phyloP scores from a whole-genome alignment of 2,329 filamentous ascomycete genomes.

The Claviceps sp. region DNA sequence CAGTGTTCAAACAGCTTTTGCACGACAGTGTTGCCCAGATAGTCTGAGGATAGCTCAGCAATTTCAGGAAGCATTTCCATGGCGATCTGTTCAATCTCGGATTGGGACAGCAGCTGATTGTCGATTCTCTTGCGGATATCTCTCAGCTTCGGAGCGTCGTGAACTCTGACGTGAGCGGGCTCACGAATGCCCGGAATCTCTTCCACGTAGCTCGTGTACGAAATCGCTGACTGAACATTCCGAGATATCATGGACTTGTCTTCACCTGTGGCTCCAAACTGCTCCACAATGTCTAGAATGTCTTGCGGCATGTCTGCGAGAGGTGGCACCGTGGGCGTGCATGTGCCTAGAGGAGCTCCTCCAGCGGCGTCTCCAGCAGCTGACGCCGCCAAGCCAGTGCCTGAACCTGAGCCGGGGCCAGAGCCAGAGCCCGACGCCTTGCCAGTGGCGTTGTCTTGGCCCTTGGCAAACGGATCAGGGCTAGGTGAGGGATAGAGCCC shows the following conservation, averaged over 20 bases:
- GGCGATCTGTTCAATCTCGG: conserved; percentile 86
- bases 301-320: conserved; percentile 69
- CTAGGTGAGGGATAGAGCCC: conserved; percentile 83
- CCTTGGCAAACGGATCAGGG: conserved; percentile 65
- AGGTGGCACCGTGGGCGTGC: conserved; percentile 54
- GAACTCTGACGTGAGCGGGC: conserved; percentile 73
- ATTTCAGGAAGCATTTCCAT: conserved; percentile 93
- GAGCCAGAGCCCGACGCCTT: conserved; percentile 3
- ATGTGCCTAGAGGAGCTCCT: conserved; percentile 1
- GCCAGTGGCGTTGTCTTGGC: conserved; percentile 26
- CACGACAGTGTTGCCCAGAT: conserved; percentile 97
- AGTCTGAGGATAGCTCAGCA: conserved; percentile 86
- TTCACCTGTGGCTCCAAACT: conserved; percentile 75
- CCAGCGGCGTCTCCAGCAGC: conserved; percentile 13
- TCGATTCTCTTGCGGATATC: conserved; percentile 97
- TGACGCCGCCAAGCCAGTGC: conserved; percentile 22
- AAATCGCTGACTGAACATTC: conserved; percentile 64
- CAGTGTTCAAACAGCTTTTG: conserved; percentile 98
- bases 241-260: conserved; percentile 59
- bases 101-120: conserved; percentile 72
- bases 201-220: conserved; percentile 56
- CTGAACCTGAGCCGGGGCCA: conserved; percentile 1
- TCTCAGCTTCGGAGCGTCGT: conserved; percentile 86
- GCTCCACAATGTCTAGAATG: conserved; percentile 71
- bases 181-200: conserved; percentile 87